Percentiles rank a stretch among this genome's conserved stretches.
These are phyloP conservation scores for Leccinum boreale DNA, from an alignment of 768 basidiomycete genomes.

Conservation along the genomic window DNA sequence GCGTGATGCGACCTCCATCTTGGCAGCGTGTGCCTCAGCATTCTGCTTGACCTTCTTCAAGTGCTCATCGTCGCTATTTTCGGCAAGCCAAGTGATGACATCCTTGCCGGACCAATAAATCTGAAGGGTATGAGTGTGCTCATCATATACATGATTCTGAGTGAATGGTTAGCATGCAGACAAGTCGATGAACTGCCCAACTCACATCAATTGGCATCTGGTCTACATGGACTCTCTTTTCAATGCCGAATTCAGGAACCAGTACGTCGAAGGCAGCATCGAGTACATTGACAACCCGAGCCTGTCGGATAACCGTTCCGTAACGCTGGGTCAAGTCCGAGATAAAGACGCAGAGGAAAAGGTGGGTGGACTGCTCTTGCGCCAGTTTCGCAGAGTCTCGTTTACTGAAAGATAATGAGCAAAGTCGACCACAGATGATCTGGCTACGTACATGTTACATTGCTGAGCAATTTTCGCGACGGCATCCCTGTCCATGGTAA, in stretches of 20 bases:
- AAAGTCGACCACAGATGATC: neutral
- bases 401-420: conserved; percentile 51
- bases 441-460: conserved; percentile 80
- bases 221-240: conserved; percentile 97
- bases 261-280: conserved; percentile 97
- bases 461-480: conserved; percentile 98
- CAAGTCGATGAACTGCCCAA: conserved; percentile 3
- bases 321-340: conserved; percentile 92
- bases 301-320: conserved; percentile 93
- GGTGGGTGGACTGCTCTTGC: conserved; percentile 93
- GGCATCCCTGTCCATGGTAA: conserved; percentile 96
- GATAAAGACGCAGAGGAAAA: conserved; percentile 93
- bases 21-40: conserved; percentile 84
- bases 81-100: conserved; percentile 92
- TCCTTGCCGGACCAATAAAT: conserved; percentile 96
- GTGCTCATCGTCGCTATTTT: conserved; percentile 95
- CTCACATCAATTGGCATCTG: conserved; percentile 97
- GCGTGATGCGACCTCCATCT: conserved; percentile 88
- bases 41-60: conserved; percentile 92
- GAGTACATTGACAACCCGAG: conserved; percentile 93
- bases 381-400: conserved; percentile 88
- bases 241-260: conserved; percentile 96
- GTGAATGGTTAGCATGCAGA: conserved; percentile 14
- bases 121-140: conserved; percentile 87
- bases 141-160: conserved; percentile 94